A percentile compares a stretch with the other conserved stretches of the same genome.
These are phyloP conservation scores for Hanseniaspora gamundiae DNA, from an alignment of 1,139 yeast species.

Conservation along the genomic window DNA sequence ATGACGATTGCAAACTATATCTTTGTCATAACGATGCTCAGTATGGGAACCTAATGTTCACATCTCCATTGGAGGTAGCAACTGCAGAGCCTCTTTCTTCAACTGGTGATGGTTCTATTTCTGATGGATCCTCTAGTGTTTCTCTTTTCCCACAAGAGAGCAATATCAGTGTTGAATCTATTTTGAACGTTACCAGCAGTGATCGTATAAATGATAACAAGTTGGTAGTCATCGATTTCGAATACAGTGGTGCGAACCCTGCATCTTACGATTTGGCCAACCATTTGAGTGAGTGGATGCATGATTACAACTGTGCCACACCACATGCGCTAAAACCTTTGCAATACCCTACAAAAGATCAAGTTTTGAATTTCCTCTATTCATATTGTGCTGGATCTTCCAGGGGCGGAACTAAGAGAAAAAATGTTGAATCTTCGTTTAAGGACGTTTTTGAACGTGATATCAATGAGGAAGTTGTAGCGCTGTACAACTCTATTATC, in stretches of 20 bases:
- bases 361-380: slow-evolving; percentile 59
- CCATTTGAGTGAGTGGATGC: slow-evolving; percentile 93
- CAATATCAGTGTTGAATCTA: slow-evolving; percentile 24
- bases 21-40: slow-evolving; percentile 96
- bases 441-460: slow-evolving; percentile 11
- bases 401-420: neutral
- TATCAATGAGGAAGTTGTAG: slow-evolving; percentile 43
- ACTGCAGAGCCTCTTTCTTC: too few species aligned
- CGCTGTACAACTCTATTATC: slow-evolving; percentile 50
- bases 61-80: slow-evolving; percentile 21
- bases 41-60: slow-evolving; percentile 72
- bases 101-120: neutral
- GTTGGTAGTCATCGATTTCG: slow-evolving; percentile 90
- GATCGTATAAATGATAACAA: slow-evolving; percentile 49
- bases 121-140: slow-evolving; percentile 7
- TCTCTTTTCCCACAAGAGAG: slow-evolving; percentile 23
- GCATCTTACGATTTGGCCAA: slow-evolving; percentile 87
- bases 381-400: slow-evolving; percentile 42
- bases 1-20: slow-evolving; percentile 39
- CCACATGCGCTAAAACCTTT: slow-evolving; percentile 45
- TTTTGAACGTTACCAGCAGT: slow-evolving; percentile 26
- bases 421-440: slow-evolving; percentile 6
- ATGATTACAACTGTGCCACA: slow-evolving; percentile 57
- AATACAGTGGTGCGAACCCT: slow-evolving; percentile 86
- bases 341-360: slow-evolving; percentile 52